Conservation (phyloP, 768 basidiomycete genomes). For the Heimioporus sp. region DNA sequence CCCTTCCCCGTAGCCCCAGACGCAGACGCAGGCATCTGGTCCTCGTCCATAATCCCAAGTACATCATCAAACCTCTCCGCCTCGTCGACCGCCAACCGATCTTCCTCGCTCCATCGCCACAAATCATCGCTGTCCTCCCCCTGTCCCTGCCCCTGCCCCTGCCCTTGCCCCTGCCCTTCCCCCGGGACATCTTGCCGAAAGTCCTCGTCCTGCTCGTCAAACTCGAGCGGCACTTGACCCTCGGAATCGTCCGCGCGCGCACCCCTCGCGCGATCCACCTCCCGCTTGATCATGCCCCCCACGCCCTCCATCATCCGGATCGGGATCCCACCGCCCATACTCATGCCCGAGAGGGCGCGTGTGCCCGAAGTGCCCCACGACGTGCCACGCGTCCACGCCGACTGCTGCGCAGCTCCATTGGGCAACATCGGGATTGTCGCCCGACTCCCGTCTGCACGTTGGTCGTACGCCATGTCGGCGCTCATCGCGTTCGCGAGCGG, state of each 20-base stretch:
- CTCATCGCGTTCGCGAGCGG: conserved; percentile 74
- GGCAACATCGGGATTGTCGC: conserved; percentile 70
- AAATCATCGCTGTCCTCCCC: conserved; percentile 17
- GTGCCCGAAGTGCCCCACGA: conserved; percentile 17
- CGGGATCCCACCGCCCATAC: conserved; percentile 32
- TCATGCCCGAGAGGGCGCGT: conserved; percentile 18
- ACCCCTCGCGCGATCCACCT: conserved; percentile 36
- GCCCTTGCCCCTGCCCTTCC: neutral
- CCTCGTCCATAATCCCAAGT: conserved; percentile 32
- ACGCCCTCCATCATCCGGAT: conserved; percentile 65
- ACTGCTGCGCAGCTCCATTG: conserved; percentile 50
- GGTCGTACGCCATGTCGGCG: conserved; percentile 53
- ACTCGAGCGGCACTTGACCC: conserved; percentile 42
- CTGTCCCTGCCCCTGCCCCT: too few relatives aligned
- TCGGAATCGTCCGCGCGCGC: conserved; percentile 1
- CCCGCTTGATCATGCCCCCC: conserved; percentile 51
- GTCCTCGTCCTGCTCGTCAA: conserved; percentile 71
- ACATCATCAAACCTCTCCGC: conserved; percentile 34
- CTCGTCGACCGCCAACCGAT: conserved; percentile 30
- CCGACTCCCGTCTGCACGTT: conserved; percentile 35
- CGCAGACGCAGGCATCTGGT: conserved; percentile 22
- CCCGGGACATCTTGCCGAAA: conserved; percentile 32
- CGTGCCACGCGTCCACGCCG: neutral
- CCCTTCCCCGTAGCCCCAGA: neutral
- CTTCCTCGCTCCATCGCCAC: conserved; percentile 30